Percentiles rank a stretch among this genome's conserved stretches.
phyloP scores from a whole-genome alignment of 192 early-diverging fungal species.

The Geranomyces variabilis region DNA sequence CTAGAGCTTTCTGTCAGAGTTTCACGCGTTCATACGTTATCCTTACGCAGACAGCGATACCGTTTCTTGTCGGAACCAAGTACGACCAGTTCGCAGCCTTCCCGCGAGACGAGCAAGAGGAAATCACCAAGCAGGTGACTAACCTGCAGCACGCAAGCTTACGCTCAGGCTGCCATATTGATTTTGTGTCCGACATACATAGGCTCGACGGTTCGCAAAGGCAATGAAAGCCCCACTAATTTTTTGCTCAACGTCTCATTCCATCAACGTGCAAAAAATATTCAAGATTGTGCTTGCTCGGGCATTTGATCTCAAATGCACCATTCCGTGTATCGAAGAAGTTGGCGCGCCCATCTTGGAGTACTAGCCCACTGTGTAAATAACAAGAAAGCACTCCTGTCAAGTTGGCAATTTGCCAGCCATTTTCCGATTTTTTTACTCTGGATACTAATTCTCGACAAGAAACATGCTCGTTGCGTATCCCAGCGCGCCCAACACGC shows the following conservation, averaged over 20 bases:
- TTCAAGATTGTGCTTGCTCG: conserved; percentile 95
- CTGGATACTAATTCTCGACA: neutral
- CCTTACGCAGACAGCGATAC: conserved; percentile 75
- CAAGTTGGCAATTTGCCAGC: too few species aligned
- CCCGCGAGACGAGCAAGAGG: conserved; percentile 85
- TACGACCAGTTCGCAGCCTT: conserved; percentile 91
- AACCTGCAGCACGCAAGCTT: neutral
- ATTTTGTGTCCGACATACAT: conserved; percentile 7
- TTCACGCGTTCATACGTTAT: too few species aligned
- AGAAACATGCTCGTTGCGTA: conserved; percentile 38
- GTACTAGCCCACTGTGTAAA: conserved; percentile 52
- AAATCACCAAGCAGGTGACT: conserved; percentile 85
- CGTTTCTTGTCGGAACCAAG: conserved; percentile 94
- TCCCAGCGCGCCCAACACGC: conserved; percentile 44
- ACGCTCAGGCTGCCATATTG: neutral
- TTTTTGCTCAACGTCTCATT: conserved; percentile 90
- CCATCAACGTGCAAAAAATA: conserved; percentile 96
- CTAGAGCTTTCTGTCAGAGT: too few species aligned
- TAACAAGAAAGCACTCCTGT: too few species aligned
- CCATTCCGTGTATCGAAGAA: conserved; percentile 89
- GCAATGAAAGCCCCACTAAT: conserved; percentile 96
- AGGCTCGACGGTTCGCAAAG: conserved; percentile 83
- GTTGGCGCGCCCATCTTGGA: conserved; percentile 91
- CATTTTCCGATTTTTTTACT: too few species aligned
- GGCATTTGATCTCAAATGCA: conserved; percentile 92